These are phyloP conservation scores for Triticum timopheevii DNA, from an alignment of 176 grass and related monocot genomes.

Conservation along the genomic window DNA sequence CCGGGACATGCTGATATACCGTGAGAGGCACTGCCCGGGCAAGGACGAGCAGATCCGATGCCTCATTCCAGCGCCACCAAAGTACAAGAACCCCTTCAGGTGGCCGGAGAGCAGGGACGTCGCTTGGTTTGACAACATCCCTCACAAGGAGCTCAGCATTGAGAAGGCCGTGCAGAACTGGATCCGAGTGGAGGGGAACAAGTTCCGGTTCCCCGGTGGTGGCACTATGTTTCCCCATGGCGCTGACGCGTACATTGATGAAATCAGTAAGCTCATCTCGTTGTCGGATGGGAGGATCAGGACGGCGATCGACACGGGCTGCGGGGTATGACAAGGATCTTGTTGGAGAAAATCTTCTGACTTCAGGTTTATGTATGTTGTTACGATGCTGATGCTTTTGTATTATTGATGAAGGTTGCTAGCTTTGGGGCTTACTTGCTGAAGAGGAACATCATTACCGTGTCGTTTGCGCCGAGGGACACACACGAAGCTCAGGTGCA, in stretches of 20 bases:
- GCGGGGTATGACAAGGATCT: conserved; percentile 53
- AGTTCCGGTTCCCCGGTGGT: conserved; percentile 88
- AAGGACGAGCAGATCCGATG: conserved; percentile 72
- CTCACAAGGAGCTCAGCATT: conserved; percentile 96
- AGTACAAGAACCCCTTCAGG: conserved; percentile 32
- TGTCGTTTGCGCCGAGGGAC: conserved; percentile 95
- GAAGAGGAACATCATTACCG: conserved; percentile 75
- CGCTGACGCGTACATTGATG: conserved; percentile 83
- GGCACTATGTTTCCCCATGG: conserved; percentile 87
- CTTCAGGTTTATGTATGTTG: conserved; percentile 13
- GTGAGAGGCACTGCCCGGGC: conserved; percentile 83
- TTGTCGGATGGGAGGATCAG: conserved; percentile 78
- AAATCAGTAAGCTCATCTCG: conserved; percentile 74
- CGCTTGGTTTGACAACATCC: conserved; percentile 91
- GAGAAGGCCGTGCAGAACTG: conserved; percentile 99
- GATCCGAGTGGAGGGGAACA: conserved; percentile 81
- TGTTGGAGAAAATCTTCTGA: not conserved
- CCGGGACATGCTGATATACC: conserved; percentile 71
- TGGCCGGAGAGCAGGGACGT: conserved; percentile 88
- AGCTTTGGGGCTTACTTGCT: conserved; percentile 95
- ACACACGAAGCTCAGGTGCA: conserved; percentile 96
- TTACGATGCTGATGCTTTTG: conserved; percentile 18
- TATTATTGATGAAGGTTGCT: conserved; percentile 65
- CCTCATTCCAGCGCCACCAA: conserved; percentile 77
- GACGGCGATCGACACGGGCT: conserved; percentile 87